These are phyloP conservation scores for Lactifluus volemus DNA, from an alignment of 768 basidiomycete species.

Conservation along the genomic window DNA sequence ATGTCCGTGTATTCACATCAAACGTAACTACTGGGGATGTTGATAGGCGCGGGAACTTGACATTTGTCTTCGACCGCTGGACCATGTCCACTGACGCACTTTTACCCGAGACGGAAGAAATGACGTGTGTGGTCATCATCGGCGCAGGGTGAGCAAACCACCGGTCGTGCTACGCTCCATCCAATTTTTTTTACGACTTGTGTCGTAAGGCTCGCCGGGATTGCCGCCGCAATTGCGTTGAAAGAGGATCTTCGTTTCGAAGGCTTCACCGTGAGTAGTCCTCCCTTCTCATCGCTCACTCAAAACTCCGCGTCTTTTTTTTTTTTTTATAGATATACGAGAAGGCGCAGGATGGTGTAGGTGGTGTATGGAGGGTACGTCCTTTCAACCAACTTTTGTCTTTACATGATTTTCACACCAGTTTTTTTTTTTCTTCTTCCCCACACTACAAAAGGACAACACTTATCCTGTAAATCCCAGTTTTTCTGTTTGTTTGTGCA, in stretches of 20 bases:
- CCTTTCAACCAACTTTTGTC: neutral
- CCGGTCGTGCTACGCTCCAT: too few relatives aligned
- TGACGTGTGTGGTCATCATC: slow-evolving; percentile 20
- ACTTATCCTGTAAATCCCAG: slow-evolving; percentile 21
- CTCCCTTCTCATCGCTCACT: neutral
- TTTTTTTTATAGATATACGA: slow-evolving; percentile 29
- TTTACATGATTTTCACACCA: too few relatives aligned
- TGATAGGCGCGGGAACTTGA: too few relatives aligned
- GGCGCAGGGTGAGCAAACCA: slow-evolving; percentile 22
- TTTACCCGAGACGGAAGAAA: slow-evolving; percentile 10
- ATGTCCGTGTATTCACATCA: too few relatives aligned
- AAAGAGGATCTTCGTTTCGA: slow-evolving; percentile 25
- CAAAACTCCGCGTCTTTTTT: too few relatives aligned
- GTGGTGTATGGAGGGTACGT: slow-evolving; percentile 25
- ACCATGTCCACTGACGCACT: neutral
- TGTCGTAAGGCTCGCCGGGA: slow-evolving; percentile 22
- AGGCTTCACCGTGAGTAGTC: slow-evolving; percentile 25
- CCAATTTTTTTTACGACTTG: neutral
- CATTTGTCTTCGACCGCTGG: neutral
- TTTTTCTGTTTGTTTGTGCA: too few relatives aligned
- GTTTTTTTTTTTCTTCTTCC: too few relatives aligned
- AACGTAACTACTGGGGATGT: too few relatives aligned
- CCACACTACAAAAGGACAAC: slow-evolving; percentile 17
- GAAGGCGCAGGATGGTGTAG: slow-evolving; percentile 21
- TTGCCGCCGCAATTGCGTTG: slow-evolving; percentile 26